Evolutionary conservation across 495 filamentous ascomycete genomes (phyloP), one percentile per base, ranked within the genome.

Genomic region (Saxispiralis lemnorum): DNA sequence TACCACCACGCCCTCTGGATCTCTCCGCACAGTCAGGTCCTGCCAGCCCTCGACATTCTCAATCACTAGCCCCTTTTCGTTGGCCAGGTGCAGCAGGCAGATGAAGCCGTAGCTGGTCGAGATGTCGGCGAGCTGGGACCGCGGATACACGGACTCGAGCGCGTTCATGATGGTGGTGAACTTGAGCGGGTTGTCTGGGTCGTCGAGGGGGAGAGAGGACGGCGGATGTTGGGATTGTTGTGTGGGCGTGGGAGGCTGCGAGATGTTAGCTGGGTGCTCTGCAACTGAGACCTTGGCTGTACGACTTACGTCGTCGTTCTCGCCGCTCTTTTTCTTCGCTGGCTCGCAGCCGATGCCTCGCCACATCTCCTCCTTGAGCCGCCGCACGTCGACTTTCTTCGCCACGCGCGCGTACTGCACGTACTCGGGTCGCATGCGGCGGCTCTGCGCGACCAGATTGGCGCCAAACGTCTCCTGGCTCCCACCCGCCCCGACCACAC

Each of bases 61-160:
- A 16, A 78, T 57, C 19, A 80, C 68, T 41, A 99, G 68, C 5
- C 92, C 92, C 63, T 94, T 92, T 61, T 99, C 92, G 62, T 99
- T 99, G 39, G 92, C 92, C 53, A 99, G 53, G 64, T 99, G 92
- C 39, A 99, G 67, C 41, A 96, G 59, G 54, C 85, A 95, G 56
- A 99, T 99, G 63, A 99, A 99, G 55, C 92, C 93, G 58, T 78
- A 99, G 39, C 78, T 85, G 1, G 92, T 99, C 31, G 85, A 93
- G 56, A 99, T 99, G 62, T 99, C 92, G 31, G 76, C 76, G 70
- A 99, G 80, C 20, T 71, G 70, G 45, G 80, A 71, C 53, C 79
- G 74, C 12, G 84, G 78, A 56, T 99, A 99, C 1, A 93, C 86
- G 2, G 64, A 59, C 60, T 89, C 81, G 16, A 99, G 67, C 37